Evolutionary conservation across 805 yeast species (phyloP), one percentile per base, ranked within the genome.

Genomic region (Nakazawaea populi): DNA sequence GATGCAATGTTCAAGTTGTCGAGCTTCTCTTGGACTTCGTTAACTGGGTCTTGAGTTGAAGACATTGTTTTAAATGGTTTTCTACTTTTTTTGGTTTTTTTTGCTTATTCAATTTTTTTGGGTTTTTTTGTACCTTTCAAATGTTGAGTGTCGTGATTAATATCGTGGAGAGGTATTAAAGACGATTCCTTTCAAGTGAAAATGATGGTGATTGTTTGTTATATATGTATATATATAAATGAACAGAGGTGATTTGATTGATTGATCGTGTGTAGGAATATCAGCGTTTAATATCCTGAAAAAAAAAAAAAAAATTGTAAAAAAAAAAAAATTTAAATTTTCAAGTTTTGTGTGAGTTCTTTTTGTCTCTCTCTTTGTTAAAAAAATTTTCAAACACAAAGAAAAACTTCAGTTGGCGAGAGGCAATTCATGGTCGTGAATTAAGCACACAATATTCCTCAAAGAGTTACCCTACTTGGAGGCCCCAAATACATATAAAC

Each of bases 11-110:
- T 34, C 42, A 51, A 46, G 47, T 37, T 43, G 47, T 51, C 50
- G 30, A 51, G 53, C 34, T 51, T 42, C 27, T 51, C 53, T 42
- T 11, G 32, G 39, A 51, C 53, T 30, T 51, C 53, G 39, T 51
- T 46, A 29, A 46, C 49, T 51, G 53, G 43, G 4, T 51, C 53
- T 49, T 49, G 52, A 44, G 47, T 31, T 14, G 53, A 32, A 29
- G 53, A 51, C 53, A 51, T 51, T 24, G 18, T 32, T 18, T 5
- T 8, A 6, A 27, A 14, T 27, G 18, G 29, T 41, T 44, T 49
- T 44, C 38, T 39, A 27, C 40, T 44, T 50, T 50, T 50, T 42
- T 41, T 41, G n/a, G 31, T 24, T 24, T 45, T 44, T 49, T 49
- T 36, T 28, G 36, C 29, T 42, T 42, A 32, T 48, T 42, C 41